Base-by-base conservation (phyloP, 768 basidiomycete species). In the Leccinum olivaceopallidum region DNA sequence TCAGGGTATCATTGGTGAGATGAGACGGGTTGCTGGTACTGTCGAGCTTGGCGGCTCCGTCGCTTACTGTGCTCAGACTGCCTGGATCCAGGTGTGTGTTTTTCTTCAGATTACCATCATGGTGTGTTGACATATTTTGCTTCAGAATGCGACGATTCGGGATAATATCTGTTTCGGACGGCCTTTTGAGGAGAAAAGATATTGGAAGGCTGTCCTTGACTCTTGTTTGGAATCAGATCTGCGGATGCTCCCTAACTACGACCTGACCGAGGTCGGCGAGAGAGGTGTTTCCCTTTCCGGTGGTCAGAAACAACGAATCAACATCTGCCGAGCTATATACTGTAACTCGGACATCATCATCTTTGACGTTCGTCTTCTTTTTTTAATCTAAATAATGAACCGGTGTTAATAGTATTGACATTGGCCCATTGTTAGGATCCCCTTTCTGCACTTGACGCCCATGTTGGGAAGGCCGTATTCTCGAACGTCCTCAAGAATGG, bases 151-250 rank as follows among this genome's bases (percentile, higher is more conserved):
- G 0, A 95, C 94, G 0, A 84, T 95, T 36, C 82, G 92, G 57
- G 93, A 96, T 44, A 97, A 96, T 67, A 85, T 97, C 56, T 86
- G 89, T 63, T 97, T 97, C 60, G 94, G 94, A 47, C 80, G 86
- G 36, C 86, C 89, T 7, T 94, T 88, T 64, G 90, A 95, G 26
- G 87, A 89, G 65, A 83, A 86, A 57, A 81, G 83, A 58, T 95
- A 95, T 70, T 92, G 91, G 92, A 83, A 84, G 36, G 92, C 88
- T 2, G 77, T 96, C 47, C 78, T 77, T 6, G 89, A 90, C 68
- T 83, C 93, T 0, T 95, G 89, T 69, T 75, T 95, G 36, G 88
- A 88, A 63, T 83, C 87, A 5, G 94, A 95, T 75, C 76, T 95
- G 4, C 87, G 88, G 55, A 84, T 93, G 39, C 39, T 42, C 18